Percentiles rank a stretch among this genome's conserved stretches.
These are phyloP conservation scores for Solanum piurae DNA, from an alignment of 257 asterid species.

Conservation along the genomic window DNA sequence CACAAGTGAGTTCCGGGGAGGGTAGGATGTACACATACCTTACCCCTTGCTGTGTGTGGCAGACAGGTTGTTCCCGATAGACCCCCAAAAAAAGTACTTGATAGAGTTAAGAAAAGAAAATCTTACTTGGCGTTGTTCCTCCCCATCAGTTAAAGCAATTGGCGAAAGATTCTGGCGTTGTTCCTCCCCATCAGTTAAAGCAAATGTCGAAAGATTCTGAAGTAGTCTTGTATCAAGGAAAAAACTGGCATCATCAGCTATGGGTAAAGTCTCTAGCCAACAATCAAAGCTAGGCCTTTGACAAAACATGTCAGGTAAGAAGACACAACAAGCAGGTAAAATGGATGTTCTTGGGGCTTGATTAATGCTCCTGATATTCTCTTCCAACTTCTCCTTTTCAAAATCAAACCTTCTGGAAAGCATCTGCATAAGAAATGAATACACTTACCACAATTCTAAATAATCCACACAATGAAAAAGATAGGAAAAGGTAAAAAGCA, in stretches of 20 bases:
- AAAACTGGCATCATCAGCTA: constrained; percentile 63
- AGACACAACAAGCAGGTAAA: constrained; percentile 46
- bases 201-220: constrained; percentile 37
- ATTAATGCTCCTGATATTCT: constrained; percentile 8
- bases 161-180: constrained; percentile 28
- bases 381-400: constrained; percentile 48
- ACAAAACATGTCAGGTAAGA: constrained; percentile 42
- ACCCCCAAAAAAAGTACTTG: neutral
- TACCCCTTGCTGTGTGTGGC: neutral
- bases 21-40: neutral
- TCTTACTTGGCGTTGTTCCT: constrained; percentile 34
- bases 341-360: constrained; percentile 12
- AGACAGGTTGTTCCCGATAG: neutral
- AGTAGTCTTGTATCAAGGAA: constrained; percentile 58
- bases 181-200: constrained; percentile 33
- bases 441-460: constrained; percentile 1
- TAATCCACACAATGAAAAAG: neutral
- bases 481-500: neutral
- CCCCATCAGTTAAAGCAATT: constrained; percentile 29
- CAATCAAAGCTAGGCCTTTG: constrained; percentile 33
- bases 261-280: constrained; percentile 54
- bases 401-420: constrained; percentile 48
- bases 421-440: constrained; percentile 22
- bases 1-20: neutral
- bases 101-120: neutral